Percentiles rank a stretch among this genome's conserved stretches.
Evolutionary conservation across 2,329 filamentous ascomycete genomes (phyloP).

Genomic region (Passalora sequoiae): DNA sequence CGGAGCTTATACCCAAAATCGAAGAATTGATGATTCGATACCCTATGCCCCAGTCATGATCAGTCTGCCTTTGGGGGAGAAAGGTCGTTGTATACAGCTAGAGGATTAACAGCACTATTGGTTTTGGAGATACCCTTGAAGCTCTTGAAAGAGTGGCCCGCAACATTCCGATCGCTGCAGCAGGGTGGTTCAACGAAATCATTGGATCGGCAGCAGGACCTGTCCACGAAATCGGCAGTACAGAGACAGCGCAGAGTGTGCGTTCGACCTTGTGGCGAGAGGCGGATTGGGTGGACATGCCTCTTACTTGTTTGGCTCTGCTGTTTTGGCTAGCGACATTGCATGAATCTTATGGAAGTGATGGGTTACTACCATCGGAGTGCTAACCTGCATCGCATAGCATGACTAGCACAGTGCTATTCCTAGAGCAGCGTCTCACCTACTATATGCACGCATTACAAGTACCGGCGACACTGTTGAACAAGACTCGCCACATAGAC

Average conservation of each 20-base stretch:
- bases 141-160: neutral
- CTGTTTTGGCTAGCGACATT: neutral
- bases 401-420: neutral
- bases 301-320: neutral
- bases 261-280: conserved; percentile 1
- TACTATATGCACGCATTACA: neutral
- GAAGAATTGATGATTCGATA: conserved; percentile 41
- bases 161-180: neutral
- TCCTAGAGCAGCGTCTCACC: neutral
- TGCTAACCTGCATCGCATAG: neutral
- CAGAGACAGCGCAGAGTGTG: conserved; percentile 6
- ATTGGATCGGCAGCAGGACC: neutral
- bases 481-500: neutral
- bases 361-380: neutral
- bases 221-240: conserved; percentile 8
- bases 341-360: neutral
- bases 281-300: neutral
- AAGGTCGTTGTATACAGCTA: no score
- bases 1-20: conserved; percentile 48
- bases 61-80: no score
- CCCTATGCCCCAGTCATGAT: conserved; percentile 21
- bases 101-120: neutral
- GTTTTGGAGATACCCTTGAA: neutral
- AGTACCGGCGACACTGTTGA: neutral
- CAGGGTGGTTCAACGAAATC: neutral